Evolutionary conservation across 2,329 filamentous ascomycete genomes (phyloP), one percentile per base, ranked within the genome.

Genomic region (Colletotrichum tofieldiae): DNA sequence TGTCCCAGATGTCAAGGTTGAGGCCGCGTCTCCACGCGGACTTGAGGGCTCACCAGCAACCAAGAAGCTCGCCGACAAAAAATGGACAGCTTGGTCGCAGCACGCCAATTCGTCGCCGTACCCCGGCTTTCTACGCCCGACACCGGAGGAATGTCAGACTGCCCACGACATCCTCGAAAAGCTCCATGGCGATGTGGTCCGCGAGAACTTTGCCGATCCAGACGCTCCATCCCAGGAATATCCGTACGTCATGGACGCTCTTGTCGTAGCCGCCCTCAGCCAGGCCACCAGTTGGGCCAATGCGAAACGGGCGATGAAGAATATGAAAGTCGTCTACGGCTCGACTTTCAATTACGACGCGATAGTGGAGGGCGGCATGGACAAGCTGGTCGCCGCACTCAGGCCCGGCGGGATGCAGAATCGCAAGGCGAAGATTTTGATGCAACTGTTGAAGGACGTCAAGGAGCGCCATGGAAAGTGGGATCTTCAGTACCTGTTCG

Each of bases 271-370:
- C 7, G 68, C 68, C 7, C 63, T 71, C 37, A 52, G 62, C 55
- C 68, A 62, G 41, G 62, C 56, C 18, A 71, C 41, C 6, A 71
- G 55, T 23, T 71, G 62, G 63, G 35, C 45, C 23, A 62, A 61
- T n/a, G 68, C 68, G 5, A 71, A 71, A n/a, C 68, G 62, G 5
- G 55, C 49, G 11, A 71, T 71, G 68, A 61, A 39, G 23, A 71
- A 32, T 18, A 58, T 71, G 62, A 56, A 61, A 16, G n/a, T 35
- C 8, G 56, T 62, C 37, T 71, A 71, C 39, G 62, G 68, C 16
- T 71, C 68, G 18, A 49, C 47, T 3, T 66, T 62, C 14, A 60
- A 65, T n/a, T 66, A 62, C 32, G 62, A 62, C 12, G 18, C n/a
- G 2, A 71, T 71, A 5, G 55, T 54, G 23, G 47, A 66, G 11